Conservation (phyloP, 2,329 filamentous ascomycete species). For the Colletotrichum lini region DNA sequence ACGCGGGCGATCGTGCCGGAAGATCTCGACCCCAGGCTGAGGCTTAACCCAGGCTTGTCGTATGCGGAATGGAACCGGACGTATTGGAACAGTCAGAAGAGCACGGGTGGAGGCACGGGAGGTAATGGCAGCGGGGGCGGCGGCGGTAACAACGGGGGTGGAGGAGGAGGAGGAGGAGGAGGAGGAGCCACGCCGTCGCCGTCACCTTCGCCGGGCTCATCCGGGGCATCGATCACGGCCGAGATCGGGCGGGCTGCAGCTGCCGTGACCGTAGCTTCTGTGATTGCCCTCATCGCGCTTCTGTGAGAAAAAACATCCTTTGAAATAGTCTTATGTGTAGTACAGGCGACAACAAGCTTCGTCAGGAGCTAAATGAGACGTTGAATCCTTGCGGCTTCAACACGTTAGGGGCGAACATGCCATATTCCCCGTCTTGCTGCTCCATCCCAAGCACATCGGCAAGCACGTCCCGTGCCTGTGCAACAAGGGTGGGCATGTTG, state of each 20-base stretch:
- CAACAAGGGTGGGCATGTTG: conserved; percentile 15
- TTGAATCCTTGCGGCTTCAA: conserved; percentile 29
- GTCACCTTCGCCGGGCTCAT: not conserved
- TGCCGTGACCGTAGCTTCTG: conserved; percentile 21
- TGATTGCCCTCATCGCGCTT: conserved; percentile 21
- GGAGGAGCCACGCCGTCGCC: conserved; percentile 6
- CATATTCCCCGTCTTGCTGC: conserved; percentile 11
- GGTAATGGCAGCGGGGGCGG: not conserved
- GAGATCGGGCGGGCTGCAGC: conserved; percentile 6
- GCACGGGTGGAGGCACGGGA: not conserved
- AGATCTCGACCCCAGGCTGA: conserved; percentile 43
- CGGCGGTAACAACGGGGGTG: not conserved
- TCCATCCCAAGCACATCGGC: conserved; percentile 25
- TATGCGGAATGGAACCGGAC: conserved; percentile 47
- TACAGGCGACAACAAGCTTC: not conserved
- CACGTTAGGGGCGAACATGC: conserved; percentile 10
- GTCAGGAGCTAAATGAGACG: conserved; percentile 12
- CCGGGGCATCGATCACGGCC: conserved; percentile 1
- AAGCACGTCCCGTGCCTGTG: conserved; percentile 19
- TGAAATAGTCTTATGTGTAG: too few relatives aligned
- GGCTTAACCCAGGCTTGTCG: conserved; percentile 45
- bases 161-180: not conserved
- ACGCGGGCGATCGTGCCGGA: conserved; percentile 30
- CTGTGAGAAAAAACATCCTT: not conserved
- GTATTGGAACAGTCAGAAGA: conserved; percentile 25